Percentiles rank a stretch among this genome's conserved stretches.
phyloP scores from a whole-genome alignment of 2,329 filamentous ascomycete genomes.

The Madurella mycetomatis region DNA sequence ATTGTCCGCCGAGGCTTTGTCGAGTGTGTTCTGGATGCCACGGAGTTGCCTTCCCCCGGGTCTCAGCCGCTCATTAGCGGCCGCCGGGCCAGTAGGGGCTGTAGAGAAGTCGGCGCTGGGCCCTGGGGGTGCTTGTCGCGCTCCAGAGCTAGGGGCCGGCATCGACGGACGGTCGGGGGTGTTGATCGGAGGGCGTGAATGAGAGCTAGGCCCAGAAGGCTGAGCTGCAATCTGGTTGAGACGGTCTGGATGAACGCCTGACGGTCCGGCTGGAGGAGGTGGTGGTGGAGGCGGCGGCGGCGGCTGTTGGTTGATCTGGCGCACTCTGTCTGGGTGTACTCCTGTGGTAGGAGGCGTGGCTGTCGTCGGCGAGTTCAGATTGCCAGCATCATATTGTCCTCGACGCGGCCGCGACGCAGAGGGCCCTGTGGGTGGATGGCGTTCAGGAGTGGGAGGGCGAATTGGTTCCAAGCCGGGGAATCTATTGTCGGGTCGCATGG shows the following conservation, averaged over 20 bases:
- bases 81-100: conserved; percentile 32
- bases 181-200: conserved; percentile 25
- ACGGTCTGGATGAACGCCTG: conserved; percentile 48
- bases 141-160: conserved; percentile 20
- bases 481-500: conserved; percentile 40
- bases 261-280: conserved; percentile 22
- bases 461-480: conserved; percentile 39
- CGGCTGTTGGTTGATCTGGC: conserved; percentile 32
- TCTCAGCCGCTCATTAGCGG: conserved; percentile 35
- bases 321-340: conserved; percentile 41
- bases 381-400: conserved; percentile 36
- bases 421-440: conserved; percentile 50
- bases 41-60: conserved; percentile 49
- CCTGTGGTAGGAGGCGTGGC: conserved; percentile 21
- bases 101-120: conserved; percentile 27
- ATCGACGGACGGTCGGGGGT: conserved; percentile 27
- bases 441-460: conserved; percentile 45
- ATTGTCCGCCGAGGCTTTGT: conserved; percentile 41
- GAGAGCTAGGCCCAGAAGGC: conserved; percentile 21
- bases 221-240: conserved; percentile 42
- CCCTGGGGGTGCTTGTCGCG: conserved; percentile 28
- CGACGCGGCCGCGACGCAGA: conserved; percentile 46
- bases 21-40: conserved; percentile 56
- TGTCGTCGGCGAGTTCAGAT: conserved; percentile 22
- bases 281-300: conserved; percentile 21